Conservation (phyloP, 1,139 yeast genomes). For the Yamadazyma dendronema region DNA sequence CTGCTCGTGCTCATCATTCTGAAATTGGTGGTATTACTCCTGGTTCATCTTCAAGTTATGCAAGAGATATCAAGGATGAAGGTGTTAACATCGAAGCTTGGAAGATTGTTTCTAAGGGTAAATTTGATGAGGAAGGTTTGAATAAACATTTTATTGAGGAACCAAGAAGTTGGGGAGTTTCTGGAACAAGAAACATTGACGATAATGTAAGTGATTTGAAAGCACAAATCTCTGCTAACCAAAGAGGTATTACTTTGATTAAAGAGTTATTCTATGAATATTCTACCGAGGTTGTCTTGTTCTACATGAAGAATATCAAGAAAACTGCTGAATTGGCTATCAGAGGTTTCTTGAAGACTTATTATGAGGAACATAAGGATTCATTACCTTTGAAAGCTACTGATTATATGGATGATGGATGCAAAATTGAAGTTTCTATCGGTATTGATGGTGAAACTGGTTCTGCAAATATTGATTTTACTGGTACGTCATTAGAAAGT, state of each 20-base stretch:
- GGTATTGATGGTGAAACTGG: conserved; percentile 45
- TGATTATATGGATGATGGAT: conserved; percentile 65
- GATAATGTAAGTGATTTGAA: conserved; percentile 45
- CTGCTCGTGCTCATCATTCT: conserved; percentile 69
- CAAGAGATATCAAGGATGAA: conserved; percentile 60
- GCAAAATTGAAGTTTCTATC: conserved; percentile 45
- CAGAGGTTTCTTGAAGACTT: conserved; percentile 36
- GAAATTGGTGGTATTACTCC: conserved; percentile 68
- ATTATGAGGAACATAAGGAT: conserved; percentile 27
- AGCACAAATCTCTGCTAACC: conserved; percentile 46
- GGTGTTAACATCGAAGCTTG: conserved; percentile 60
- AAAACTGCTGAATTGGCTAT: conserved; percentile 44
- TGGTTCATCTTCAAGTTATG: conserved; percentile 65
- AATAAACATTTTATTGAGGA: conserved; percentile 45
- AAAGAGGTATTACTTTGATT: conserved; percentile 38
- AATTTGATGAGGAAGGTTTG: conserved; percentile 53
- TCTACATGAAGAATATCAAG: conserved; percentile 44
- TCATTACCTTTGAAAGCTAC: conserved; percentile 39
- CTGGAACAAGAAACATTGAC: conserved; percentile 52
- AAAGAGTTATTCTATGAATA: conserved; percentile 33
- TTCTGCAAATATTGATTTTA: conserved; percentile 54
- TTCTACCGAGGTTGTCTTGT: conserved; percentile 30
- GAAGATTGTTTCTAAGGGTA: conserved; percentile 54
- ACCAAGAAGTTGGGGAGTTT: conserved; percentile 58
- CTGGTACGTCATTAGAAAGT: conserved; percentile 46